These are phyloP conservation scores for Metschnikowia borealis DNA, from an alignment of 805 yeast species.

Conservation along the genomic window DNA sequence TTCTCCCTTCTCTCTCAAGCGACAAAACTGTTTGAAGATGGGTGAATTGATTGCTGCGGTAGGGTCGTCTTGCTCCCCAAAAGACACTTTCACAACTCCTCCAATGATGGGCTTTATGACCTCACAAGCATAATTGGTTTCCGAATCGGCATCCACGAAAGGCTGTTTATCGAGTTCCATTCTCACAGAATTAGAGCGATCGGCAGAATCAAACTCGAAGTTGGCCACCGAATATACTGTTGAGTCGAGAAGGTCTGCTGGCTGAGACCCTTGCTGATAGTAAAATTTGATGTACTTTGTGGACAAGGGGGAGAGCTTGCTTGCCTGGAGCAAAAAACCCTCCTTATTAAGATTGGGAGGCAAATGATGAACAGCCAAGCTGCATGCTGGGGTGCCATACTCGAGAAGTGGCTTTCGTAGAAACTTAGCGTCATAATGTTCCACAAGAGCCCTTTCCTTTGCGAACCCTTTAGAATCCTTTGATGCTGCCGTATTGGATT, in stretches of 20 bases:
- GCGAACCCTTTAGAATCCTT: not conserved
- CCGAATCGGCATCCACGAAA: constrained; percentile 23
- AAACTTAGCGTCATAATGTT: not conserved
- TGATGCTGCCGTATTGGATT: not conserved
- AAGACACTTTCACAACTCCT: constrained; percentile 13
- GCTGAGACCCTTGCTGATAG: constrained; percentile 18
- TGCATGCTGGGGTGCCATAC: constrained; percentile 15
- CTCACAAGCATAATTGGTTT: constrained; percentile 22
- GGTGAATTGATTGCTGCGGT: not conserved
- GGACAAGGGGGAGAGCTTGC: constrained; percentile 12
- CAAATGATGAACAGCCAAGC: constrained; percentile 17
- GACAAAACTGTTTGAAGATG: not conserved
- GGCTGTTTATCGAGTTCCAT: constrained; percentile 16
- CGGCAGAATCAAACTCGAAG: constrained; percentile 12
- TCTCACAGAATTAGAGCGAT: constrained; percentile 9
- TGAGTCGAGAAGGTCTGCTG: constrained; percentile 18
- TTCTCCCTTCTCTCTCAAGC: not conserved
- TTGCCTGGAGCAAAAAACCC: constrained; percentile 19
- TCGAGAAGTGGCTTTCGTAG: constrained; percentile 6
- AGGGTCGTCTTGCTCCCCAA: constrained; percentile 1
- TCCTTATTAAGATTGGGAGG: constrained; percentile 21
- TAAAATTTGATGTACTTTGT: constrained; percentile 3
- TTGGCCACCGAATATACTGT: constrained; percentile 20
- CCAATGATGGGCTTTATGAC: constrained; percentile 15
- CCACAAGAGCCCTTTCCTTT: not conserved